Conservation (phyloP, 2,329 filamentous ascomycete genomes). For the Botryotinia narcissicola region DNA sequence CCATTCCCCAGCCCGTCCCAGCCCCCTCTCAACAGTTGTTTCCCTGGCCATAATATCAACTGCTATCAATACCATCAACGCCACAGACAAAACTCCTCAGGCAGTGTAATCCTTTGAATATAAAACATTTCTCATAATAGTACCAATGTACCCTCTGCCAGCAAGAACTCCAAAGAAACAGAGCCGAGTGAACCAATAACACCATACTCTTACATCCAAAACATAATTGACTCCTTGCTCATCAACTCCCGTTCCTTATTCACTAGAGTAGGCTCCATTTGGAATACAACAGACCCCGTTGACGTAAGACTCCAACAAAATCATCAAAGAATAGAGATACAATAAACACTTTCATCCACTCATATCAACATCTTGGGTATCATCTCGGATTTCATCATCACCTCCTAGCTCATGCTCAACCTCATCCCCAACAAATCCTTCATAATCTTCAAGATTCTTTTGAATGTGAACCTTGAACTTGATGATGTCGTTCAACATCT, state of each 20-base stretch:
- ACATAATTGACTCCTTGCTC: conserved; percentile 1
- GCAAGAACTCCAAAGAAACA: background rate
- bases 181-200: no score
- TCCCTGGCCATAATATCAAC: background rate
- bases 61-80: background rate
- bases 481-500: conserved; percentile 94
- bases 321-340: background rate
- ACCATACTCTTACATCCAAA: conserved; percentile 1
- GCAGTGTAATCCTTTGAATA: background rate
- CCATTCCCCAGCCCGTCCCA: background rate
- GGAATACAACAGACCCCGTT: background rate
- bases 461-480: conserved; percentile 98
- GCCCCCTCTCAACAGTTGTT: background rate
- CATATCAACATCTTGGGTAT: conserved; percentile 52
- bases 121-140: background rate
- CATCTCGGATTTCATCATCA: conserved; percentile 55
- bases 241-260: background rate
- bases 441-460: conserved; percentile 88
- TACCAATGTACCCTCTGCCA: background rate
- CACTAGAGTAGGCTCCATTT: background rate
- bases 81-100: background rate
- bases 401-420: conserved; percentile 77
- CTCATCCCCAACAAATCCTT: conserved; percentile 89
- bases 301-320: background rate
- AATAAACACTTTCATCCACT: conserved; percentile 23